phyloP scores from a whole-genome alignment of 129 eudicot genomes.

The Pulicaria dysenterica region DNA sequence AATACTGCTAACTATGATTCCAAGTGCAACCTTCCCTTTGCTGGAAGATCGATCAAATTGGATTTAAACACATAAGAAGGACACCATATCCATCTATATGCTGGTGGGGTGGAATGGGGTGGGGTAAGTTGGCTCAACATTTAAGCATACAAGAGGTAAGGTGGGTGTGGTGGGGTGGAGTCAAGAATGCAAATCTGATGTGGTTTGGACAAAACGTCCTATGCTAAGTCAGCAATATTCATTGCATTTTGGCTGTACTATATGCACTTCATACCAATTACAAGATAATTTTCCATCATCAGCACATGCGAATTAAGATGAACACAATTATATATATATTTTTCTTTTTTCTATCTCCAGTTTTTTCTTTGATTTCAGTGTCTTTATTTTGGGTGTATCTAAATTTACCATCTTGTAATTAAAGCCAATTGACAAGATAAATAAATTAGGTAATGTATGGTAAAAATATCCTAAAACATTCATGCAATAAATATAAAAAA shows the following conservation, averaged over 20 bases:
- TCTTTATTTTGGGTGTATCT: neutral
- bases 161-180: conserved; percentile 32
- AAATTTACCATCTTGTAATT: no score
- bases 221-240: conserved; percentile 39
- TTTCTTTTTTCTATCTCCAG: conserved; percentile 4
- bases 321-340: neutral
- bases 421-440: no score
- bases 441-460: no score
- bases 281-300: conserved; percentile 14
- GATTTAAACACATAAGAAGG: conserved; percentile 21
- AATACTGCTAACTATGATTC: conserved; percentile 11
- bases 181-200: conserved; percentile 34
- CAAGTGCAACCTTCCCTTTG: conserved; percentile 31
- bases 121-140: conserved; percentile 37
- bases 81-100: neutral
- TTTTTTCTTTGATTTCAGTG: conserved; percentile 20
- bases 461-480: no score
- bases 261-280: neutral
- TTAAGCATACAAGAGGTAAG: conserved; percentile 32
- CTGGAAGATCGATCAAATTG: conserved; percentile 7
- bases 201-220: conserved; percentile 40
- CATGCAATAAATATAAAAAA: no score
- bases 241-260: conserved; percentile 34
- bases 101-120: conserved; percentile 23
- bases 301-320: conserved; percentile 2